phyloP scores from a whole-genome alignment of 768 basidiomycete species.

The Lentinula sp. region DNA sequence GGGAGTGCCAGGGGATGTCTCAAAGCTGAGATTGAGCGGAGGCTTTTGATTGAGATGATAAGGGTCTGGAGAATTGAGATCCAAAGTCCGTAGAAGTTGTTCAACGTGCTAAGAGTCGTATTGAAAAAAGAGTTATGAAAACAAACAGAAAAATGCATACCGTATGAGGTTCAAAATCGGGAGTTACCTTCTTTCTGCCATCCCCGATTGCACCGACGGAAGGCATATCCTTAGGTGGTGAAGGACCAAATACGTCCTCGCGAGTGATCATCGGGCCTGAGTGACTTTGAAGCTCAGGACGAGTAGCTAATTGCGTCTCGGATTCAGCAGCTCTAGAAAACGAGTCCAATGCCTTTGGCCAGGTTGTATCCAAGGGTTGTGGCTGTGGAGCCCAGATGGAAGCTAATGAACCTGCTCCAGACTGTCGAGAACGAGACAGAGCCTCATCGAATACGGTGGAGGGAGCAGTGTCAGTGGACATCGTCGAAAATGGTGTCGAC shows the following conservation, averaged over 20 bases:
- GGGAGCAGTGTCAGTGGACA: conserved; percentile 3
- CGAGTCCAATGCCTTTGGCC: conserved; percentile 63
- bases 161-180: conserved; percentile 47
- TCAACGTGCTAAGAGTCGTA: conserved; percentile 59
- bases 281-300: conserved; percentile 19
- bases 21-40: conserved; percentile 34
- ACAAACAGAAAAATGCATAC: conserved; percentile 28
- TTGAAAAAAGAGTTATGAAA: conserved; percentile 14
- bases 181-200: conserved; percentile 59
- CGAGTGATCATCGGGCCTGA: conserved; percentile 29
- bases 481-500: conserved; percentile 3
- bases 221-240: conserved; percentile 49
- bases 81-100: conserved; percentile 72
- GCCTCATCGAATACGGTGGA: neutral
- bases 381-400: conserved; percentile 86
- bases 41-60: conserved; percentile 33
- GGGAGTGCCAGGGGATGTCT: conserved; percentile 47
- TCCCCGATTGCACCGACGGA: conserved; percentile 80
- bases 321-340: conserved; percentile 49
- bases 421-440: conserved; percentile 8
- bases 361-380: conserved; percentile 57
- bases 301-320: conserved; percentile 19
- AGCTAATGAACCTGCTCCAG: conserved; percentile 19
- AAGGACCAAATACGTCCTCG: conserved; percentile 66
- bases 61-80: conserved; percentile 72